Conservation (phyloP, 257 asterid species). For the Mitragyna speciosa region DNA sequence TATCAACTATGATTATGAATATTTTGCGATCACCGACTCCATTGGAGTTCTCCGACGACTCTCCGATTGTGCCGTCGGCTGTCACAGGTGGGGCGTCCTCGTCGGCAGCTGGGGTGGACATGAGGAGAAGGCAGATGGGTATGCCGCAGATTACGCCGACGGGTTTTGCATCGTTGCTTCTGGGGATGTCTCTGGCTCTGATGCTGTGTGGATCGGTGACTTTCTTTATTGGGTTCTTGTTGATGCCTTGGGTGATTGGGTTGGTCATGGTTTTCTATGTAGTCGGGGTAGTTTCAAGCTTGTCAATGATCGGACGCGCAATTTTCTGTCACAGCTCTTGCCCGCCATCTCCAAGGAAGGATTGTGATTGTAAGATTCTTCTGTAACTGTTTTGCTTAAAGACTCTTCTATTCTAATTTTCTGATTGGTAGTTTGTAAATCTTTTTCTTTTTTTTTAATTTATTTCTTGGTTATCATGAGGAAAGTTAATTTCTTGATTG, state of each 20-base stretch:
- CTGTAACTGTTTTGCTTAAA: not conserved
- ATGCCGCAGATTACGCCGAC: constrained; percentile 67
- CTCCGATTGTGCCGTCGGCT: not conserved
- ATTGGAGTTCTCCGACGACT: constrained; percentile 29
- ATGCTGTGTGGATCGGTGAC: constrained; percentile 92
- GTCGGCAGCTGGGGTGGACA: not conserved
- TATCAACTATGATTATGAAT: constrained; percentile 37
- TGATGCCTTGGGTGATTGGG: constrained; percentile 99
- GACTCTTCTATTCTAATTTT: no score
- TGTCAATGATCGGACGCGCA: constrained; percentile 76
- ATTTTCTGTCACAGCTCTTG: constrained; percentile 43
- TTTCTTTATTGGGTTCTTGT: constrained; percentile 77
- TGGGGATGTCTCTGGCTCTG: constrained; percentile 68
- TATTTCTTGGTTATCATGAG: no score
- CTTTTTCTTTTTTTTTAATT: no score
- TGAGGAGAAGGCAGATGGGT: constrained; percentile 24
- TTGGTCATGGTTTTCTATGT: constrained; percentile 63
- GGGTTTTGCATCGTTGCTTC: constrained; percentile 70
- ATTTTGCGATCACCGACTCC: constrained; percentile 33
- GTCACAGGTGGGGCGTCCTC: not conserved
- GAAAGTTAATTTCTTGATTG: no score
- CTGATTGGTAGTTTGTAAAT: no score
- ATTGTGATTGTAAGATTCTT: constrained; percentile 50
- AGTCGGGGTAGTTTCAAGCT: constrained; percentile 77
- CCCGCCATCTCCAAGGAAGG: constrained; percentile 48